Conservation (phyloP, 345 rosid species). For the Populus pruinosa region DNA sequence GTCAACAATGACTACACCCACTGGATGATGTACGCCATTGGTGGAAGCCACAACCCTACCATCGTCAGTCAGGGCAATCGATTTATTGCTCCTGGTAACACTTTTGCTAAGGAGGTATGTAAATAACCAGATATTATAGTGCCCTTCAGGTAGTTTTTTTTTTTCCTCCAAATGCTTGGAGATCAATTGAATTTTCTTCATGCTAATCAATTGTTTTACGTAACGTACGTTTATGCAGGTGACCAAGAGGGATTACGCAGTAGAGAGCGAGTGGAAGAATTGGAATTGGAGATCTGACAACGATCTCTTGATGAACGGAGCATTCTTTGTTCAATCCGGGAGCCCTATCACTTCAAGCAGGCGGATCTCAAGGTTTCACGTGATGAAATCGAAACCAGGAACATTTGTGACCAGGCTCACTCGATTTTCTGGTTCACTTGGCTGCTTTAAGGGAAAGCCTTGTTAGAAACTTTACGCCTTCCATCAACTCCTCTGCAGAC, state of each 20-base stretch:
- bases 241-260: conserved; percentile 42
- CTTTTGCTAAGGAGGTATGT: conserved; percentile 41
- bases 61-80: conserved; percentile 76
- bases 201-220: background rate
- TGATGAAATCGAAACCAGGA: conserved; percentile 31
- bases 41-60: conserved; percentile 60
- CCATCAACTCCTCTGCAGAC: background rate
- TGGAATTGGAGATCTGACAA: conserved; percentile 45
- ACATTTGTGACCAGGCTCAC: conserved; percentile 27
- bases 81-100: conserved; percentile 61
- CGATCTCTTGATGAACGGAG: conserved; percentile 44
- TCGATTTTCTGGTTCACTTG: conserved; percentile 28
- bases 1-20: conserved; percentile 79
- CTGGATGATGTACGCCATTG: conserved; percentile 68
- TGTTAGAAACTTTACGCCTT: conserved; percentile 19
- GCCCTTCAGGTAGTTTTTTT: background rate
- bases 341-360: background rate
- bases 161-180: background rate
- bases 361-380: conserved; percentile 12
- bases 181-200: background rate
- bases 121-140: no score
- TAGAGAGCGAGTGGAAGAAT: conserved; percentile 32
- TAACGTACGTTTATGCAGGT: conserved; percentile 18
- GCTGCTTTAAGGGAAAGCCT: conserved; percentile 27
- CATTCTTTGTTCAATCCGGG: conserved; percentile 35